These are phyloP conservation scores for Alternaria gaisen DNA, from an alignment of 2,329 filamentous ascomycete species.

Conservation along the genomic window DNA sequence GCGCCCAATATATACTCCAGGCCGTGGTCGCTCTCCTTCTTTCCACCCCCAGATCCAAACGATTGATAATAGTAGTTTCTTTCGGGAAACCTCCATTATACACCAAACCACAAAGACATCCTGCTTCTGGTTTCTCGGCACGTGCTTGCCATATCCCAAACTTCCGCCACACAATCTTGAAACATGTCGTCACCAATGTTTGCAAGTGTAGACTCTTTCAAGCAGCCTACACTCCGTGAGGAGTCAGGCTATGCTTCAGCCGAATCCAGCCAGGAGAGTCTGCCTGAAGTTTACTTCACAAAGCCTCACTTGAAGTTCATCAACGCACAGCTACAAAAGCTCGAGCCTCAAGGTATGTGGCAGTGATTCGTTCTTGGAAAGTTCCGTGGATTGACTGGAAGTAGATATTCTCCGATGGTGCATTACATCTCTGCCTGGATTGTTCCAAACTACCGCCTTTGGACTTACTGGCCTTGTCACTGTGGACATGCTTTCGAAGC, in stretches of 20 bases:
- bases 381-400: conserved; percentile 33
- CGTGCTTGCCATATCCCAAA: conserved; percentile 21
- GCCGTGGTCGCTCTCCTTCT: conserved; percentile 23
- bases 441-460: conserved; percentile 68
- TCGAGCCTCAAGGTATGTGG: conserved; percentile 75
- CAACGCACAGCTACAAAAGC: conserved; percentile 86
- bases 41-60: conserved; percentile 30
- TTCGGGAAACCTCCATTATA: conserved; percentile 25
- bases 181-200: conserved; percentile 44
- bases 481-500: conserved; percentile 75
- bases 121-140: conserved; percentile 27
- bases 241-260: conserved; percentile 89
- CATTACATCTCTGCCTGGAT: conserved; percentile 86
- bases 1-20: conserved; percentile 41
- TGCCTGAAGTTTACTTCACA: conserved; percentile 85
- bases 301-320: conserved; percentile 88
- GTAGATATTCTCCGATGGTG: conserved; percentile 89
- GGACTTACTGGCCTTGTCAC: conserved; percentile 62
- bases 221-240: conserved; percentile 49
- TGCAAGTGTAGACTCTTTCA: conserved; percentile 33
- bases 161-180: conserved; percentile 13
- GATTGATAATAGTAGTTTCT: conserved; percentile 35
- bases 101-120: conserved; percentile 17
- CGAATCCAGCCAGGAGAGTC: conserved; percentile 66
- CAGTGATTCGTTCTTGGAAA: not conserved